Percentiles rank a stretch among this genome's conserved stretches.
Conservation (phyloP, 2,329 filamentous ascomycete species). For the Alternaria panax region DNA sequence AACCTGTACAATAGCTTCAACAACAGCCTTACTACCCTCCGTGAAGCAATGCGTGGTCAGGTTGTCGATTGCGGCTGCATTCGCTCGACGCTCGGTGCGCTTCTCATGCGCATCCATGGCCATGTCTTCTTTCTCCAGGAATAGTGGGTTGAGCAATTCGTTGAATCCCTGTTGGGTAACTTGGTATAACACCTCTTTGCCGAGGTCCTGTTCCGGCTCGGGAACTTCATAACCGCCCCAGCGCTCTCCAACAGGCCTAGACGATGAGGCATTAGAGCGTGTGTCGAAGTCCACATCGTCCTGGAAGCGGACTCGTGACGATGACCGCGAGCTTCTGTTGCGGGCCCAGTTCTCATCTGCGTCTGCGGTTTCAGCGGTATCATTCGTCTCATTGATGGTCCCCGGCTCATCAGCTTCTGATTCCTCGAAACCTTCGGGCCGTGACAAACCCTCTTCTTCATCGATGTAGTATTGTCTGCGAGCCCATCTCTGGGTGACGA, state of each 20-base stretch:
- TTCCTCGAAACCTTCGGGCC: constrained; percentile 30
- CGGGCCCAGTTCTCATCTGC: background rate
- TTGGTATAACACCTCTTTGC: constrained; percentile 88
- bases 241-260: constrained; percentile 69
- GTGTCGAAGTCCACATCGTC: constrained; percentile 75
- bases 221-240: constrained; percentile 83
- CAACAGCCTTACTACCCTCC: constrained; percentile 13
- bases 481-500: constrained; percentile 72
- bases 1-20: constrained; percentile 26
- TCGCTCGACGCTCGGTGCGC: constrained; percentile 38
- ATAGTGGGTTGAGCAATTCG: constrained; percentile 86
- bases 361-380: constrained; percentile 31
- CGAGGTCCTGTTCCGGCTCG: constrained; percentile 80
- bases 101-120: constrained; percentile 68
- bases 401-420: constrained; percentile 10
- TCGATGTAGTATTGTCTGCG: constrained; percentile 83
- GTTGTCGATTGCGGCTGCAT: constrained; percentile 30
- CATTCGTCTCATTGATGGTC: constrained; percentile 18
- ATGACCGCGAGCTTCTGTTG: constrained; percentile 67
- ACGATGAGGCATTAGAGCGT: constrained; percentile 76
- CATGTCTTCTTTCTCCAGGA: constrained; percentile 79
- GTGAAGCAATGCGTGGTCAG: constrained; percentile 26
- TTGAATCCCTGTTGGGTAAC: constrained; percentile 93
- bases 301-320: constrained; percentile 79
- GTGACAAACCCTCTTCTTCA: constrained; percentile 75